Conservation (phyloP, 805 yeast species). For the Candida gorgasii region DNA sequence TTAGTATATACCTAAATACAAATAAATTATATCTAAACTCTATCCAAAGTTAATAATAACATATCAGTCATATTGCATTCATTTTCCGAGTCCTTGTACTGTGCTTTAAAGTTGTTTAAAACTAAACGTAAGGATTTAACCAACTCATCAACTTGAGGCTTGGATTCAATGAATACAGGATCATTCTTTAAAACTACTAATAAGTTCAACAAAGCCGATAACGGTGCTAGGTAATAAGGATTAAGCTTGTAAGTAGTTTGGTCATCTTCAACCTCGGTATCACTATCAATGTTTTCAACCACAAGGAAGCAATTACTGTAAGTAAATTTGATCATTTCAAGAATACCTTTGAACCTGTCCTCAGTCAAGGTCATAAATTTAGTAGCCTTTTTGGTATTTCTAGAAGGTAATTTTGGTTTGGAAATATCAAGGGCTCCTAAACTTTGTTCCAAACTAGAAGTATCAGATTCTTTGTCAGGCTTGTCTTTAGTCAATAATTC, state of each 20-base stretch:
- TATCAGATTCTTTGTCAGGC: conserved; percentile 1
- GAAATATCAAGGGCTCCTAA: no score
- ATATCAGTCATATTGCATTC: conserved; percentile 35
- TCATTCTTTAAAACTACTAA: conserved; percentile 34
- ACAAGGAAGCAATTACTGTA: conserved; percentile 36
- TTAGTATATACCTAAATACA: not conserved
- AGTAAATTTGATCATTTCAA: conserved; percentile 40
- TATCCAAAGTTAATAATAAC: conserved; percentile 34
- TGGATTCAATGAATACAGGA: conserved; percentile 18
- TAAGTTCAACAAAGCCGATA: conserved; percentile 61
- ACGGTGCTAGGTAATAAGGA: conserved; percentile 35
- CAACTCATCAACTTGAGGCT: conserved; percentile 15
- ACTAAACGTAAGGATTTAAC: conserved; percentile 27
- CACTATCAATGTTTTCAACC: conserved; percentile 15
- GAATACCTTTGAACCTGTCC: conserved; percentile 43
- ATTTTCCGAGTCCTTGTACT: conserved; percentile 14
- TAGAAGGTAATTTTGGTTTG: conserved; percentile 32
- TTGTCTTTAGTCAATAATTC: conserved; percentile 53
- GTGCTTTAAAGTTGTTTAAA: conserved; percentile 19
- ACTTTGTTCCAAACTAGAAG: not conserved
- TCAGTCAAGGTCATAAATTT: conserved; percentile 46
- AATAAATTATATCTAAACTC: conserved; percentile 22
- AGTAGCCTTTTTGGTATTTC: conserved; percentile 21
- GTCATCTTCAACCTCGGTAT: conserved; percentile 18
- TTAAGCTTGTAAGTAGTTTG: conserved; percentile 19